Percentiles rank a stretch among this genome's conserved stretches.
These are phyloP conservation scores for Pharus latifolius DNA, from an alignment of 176 grass and related monocot species.

Conservation along the genomic window DNA sequence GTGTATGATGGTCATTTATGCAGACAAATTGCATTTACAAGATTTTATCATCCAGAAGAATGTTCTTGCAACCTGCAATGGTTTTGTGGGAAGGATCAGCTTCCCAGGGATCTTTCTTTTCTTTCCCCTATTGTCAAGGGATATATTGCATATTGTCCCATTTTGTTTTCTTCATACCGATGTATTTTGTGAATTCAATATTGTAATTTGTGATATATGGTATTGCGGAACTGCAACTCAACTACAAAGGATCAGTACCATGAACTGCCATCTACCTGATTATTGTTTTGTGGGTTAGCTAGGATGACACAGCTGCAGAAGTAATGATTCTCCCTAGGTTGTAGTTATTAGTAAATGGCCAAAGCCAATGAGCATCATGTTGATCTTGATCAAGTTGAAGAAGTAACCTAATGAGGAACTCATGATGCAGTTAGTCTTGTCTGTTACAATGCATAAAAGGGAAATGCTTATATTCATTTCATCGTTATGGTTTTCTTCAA, in stretches of 20 bases:
- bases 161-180: neutral
- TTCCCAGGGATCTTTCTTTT: neutral
- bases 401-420: neutral
- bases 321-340: neutral
- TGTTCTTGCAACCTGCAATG: neutral
- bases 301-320: neutral
- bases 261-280: neutral
- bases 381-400: neutral
- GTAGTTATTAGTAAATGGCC: neutral
- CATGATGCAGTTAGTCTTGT: neutral
- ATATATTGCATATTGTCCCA: neutral
- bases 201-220: neutral
- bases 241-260: neutral
- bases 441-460: neutral
- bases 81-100: neutral
- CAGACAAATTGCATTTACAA: neutral
- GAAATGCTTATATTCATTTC: no score
- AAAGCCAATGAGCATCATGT: neutral
- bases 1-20: neutral
- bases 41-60: neutral
- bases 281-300: neutral
- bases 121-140: neutral
- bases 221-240: neutral
- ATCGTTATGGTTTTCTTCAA: neutral
- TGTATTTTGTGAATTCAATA: neutral